Base-by-base conservation (phyloP, 345 rosid species). In the Euphorbia peplus region DNA sequence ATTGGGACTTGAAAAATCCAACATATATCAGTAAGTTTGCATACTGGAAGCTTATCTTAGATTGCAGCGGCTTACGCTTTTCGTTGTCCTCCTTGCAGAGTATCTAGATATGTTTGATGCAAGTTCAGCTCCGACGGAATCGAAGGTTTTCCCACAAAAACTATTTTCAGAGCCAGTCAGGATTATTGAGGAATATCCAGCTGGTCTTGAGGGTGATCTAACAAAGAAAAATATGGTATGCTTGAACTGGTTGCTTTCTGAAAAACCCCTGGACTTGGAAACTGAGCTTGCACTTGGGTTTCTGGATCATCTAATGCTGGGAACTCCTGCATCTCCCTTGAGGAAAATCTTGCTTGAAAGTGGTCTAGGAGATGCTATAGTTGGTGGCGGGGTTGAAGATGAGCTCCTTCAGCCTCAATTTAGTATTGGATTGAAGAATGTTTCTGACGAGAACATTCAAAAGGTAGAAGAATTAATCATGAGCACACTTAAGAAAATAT, bases 381-480 rank as follows among this genome's bases (percentile, higher is more conserved):
- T 91, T 69, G 93, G 95, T 54, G 95, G 96, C 64, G 97, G 96
- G 50, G 66, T 95, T 75, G 91, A 86, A 72, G 99, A 95, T 68
- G 97, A 95, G 75, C 95, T 95, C 61, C 87, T 91, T 71, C 97
- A 95, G 85, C 91, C 97, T 46, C 99, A 95, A 47, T 95, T 95
- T 74, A 86, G 97, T 76, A 77, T 95, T 53, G 97, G 97, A 42
- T 72, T 95, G 86, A 95, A 95, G 82, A 91, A 90, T 73, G 96
- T 95, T 73, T 82, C 88, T 14, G 82, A 87, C 65, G 87, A 91
- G 11, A 83, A 89, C 67, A 85, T 91, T 72, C 87, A 82, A 30
- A 85, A 86, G 80, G 88, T 91, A 52, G 96, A 95, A 79, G 91
- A 88, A 69, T 72, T 95, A 30, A 76, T 95, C 76, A 85, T 88